These are phyloP conservation scores for Dactylellina sp. DNA, from an alignment of 2,329 filamentous ascomycete genomes.

Conservation along the genomic window DNA sequence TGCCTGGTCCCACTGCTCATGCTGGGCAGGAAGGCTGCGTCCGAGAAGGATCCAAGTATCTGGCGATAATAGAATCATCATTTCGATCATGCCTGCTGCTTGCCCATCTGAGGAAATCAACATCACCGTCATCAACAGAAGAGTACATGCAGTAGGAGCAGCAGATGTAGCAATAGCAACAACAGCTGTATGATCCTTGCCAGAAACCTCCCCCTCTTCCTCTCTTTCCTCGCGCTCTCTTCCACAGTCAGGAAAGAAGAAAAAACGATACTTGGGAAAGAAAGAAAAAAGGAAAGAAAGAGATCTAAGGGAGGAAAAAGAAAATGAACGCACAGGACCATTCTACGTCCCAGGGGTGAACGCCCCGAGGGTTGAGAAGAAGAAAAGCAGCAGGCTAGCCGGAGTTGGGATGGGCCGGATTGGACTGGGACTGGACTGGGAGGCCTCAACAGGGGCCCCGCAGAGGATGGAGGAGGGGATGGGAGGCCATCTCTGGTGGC, in stretches of 20 bases:
- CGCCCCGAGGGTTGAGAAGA: constrained; percentile 16
- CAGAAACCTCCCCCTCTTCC: background rate
- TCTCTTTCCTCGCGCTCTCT: too few species aligned
- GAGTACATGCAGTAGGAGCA: background rate
- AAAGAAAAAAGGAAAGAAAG: constrained; percentile 12
- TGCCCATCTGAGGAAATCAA: too few species aligned
- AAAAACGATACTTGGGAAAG: constrained; percentile 13
- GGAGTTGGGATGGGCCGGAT: too few species aligned
- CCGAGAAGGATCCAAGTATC: background rate
- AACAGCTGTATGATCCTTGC: constrained; percentile 27
- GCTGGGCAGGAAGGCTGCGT: background rate
- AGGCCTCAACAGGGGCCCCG: too few species aligned
- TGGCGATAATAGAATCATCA: too few species aligned
- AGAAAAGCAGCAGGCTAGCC: too few species aligned
- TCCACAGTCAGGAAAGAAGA: too few species aligned
- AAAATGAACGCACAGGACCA: constrained; percentile 53
- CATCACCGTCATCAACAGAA: constrained; percentile 7
- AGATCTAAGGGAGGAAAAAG: constrained; percentile 29
- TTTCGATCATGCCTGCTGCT: too few species aligned
- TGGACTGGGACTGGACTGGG: too few species aligned
- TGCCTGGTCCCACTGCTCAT: background rate
- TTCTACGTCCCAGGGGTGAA: constrained; percentile 29
- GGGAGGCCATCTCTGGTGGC: too few species aligned
- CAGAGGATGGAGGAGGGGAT: too few species aligned
- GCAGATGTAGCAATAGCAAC: constrained; percentile 7